These are phyloP conservation scores for Trichoderma sp. DNA, from an alignment of 2,329 filamentous ascomycete species.

Conservation along the genomic window DNA sequence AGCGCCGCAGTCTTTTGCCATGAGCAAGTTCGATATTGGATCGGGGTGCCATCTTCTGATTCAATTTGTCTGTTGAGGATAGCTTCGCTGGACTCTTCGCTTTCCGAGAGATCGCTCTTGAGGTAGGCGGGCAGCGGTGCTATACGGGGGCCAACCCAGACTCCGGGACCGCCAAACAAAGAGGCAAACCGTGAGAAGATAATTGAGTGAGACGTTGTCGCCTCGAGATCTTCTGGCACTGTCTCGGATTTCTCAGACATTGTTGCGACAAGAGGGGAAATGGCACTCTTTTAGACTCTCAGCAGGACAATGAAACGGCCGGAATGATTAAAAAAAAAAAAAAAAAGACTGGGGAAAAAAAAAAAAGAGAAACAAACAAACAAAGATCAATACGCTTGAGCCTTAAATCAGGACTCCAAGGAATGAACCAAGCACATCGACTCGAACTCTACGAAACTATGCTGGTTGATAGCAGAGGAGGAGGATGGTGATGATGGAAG, in stretches of 20 bases:
- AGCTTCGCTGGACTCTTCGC: conserved; percentile 45
- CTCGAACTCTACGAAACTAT: neutral
- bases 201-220: conserved; percentile 16
- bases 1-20: conserved; percentile 93
- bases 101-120: conserved; percentile 36
- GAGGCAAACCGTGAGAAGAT: conserved; percentile 32
- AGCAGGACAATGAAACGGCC: neutral
- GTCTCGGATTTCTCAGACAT: conserved; percentile 30
- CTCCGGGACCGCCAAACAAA: conserved; percentile 39
- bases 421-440: neutral
- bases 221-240: conserved; percentile 19
- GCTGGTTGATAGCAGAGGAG: neutral
- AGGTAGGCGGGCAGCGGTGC: conserved; percentile 42
- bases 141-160: conserved; percentile 51
- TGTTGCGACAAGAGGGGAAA: conserved; percentile 8
- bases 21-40: conserved; percentile 89
- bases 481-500: neutral
- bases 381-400: neutral
- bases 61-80: conserved; percentile 67
- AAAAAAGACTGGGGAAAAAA: neutral
- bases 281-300: neutral
- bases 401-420: neutral
- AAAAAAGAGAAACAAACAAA: neutral
- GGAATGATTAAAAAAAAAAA: neutral
- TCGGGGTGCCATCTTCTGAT: conserved; percentile 70